Evolutionary conservation across 1,284 basidiomycete species (phyloP), one percentile per base, ranked within the genome.

Genomic region (Rhodotorula mucilaginosa): DNA sequence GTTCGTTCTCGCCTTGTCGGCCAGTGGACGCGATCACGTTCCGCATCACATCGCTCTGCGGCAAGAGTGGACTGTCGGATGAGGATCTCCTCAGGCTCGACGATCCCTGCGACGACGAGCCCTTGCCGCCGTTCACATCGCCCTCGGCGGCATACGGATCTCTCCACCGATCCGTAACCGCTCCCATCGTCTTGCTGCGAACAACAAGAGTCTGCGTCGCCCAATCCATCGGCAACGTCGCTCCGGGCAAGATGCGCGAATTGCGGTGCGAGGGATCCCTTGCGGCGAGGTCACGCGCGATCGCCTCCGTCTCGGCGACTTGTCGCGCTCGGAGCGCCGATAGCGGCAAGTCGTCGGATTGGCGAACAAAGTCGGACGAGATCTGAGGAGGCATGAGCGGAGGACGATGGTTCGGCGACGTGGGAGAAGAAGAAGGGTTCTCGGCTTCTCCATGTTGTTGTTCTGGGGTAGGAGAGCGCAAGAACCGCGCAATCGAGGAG

Each of bases 211-310:
- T 19, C 16, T 63, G 46, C 12, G 26, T 19, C n/a, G 61, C 23
- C 18, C 57, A 23, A 0, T 49, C 29, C 59, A 21, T 3, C 12
- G 71, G 64, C 12, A 62, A 58, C 26, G 64, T 65, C 29, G 63
- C 70, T 8, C 67, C 66, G n/a, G 66, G 67, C 1, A 72, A 47
- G 47, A 64, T 62, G 31, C 66, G 63, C 34, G 70, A 68, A 48
- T 65, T 58, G 2, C 67, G 64, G 15, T 67, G 60, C 3, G 59
- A 46, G 21, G 54, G 51, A 13, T 15, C n/a, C 26, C 23, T 18
- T 2, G 46, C 49, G n/a, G 60, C 66, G 46, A 39, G 60, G 2
- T 44, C 57, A 47, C 56, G 64, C 39, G 64, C 15, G 57, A 34
- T 8, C 29, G 47, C 23, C 1, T 57, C 63, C 26, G 46, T 44